Evolutionary conservation across 139 green algal species (phyloP), one percentile per base, ranked within the genome.

Genomic region (Ostreobium quekettii): DNA sequence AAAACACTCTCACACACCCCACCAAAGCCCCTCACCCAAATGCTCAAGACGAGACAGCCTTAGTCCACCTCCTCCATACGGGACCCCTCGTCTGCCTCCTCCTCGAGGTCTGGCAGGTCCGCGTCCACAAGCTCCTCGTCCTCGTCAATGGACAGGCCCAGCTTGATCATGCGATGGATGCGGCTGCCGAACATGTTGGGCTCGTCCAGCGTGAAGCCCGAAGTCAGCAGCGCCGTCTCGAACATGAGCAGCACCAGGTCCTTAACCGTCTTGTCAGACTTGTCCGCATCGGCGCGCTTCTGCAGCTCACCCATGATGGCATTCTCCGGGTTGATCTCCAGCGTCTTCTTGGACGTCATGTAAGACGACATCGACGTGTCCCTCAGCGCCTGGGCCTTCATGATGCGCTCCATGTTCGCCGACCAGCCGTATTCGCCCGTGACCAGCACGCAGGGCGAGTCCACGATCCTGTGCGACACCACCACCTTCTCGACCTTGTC

Each of bases 381-480:
- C 24, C 95, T 83, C 70, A 99, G 83, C 6, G 95, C 95, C 82
- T 97, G 93, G 7, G 95, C 95, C 87, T 97, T 98, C 95, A 99
- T 99, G 85, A 99, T 99, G 64, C 95, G 86, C 88, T 99, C 95
- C 95, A 99, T 99, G 90, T 99, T 99, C 58, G 95, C 95, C 39
- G 64, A 86, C 95, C 95, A 99, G 67, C 95, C 95, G 74, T 99
- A 99, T 88, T 99, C 95, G 61, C 95, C 95, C 22, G 95, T 99
- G n/a, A 99, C 95, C 60, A 99, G 85, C 63, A 96, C 89, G 85
- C 95, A 99, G 5, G 95, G 95, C 22, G 87, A 95, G 85, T 99
- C 95, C 3, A 99, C 92, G 58, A 98, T 94, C 68, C 95, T 88
- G 73, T 99, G 92, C n/a, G 81, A 90, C 28, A 99, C 95, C 60